Conservation (phyloP, 2,329 filamentous ascomycete genomes). For the Fusarium armeniacum region DNA sequence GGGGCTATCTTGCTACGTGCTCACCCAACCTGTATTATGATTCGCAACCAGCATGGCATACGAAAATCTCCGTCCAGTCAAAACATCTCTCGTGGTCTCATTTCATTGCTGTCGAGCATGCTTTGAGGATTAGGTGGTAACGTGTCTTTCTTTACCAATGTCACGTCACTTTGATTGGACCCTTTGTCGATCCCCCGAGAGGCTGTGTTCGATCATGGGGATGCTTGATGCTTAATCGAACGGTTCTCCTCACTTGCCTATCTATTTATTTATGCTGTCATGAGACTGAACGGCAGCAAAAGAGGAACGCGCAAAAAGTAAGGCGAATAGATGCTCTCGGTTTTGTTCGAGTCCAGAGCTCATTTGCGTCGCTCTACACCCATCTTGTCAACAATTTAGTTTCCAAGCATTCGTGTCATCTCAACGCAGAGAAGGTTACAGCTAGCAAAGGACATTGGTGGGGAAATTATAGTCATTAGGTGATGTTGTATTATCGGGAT, state of each 20-base stretch:
- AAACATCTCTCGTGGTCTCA: not conserved
- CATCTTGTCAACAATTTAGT: not conserved
- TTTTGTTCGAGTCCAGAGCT: not conserved
- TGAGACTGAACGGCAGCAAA: not conserved
- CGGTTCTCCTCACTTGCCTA: not conserved
- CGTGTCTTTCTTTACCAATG: conserved; percentile 23
- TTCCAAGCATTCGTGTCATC: not conserved
- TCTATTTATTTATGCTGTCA: not conserved
- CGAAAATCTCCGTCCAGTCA: conserved; percentile 17
- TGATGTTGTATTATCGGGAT: conserved; percentile 17
- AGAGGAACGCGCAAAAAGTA: not conserved
- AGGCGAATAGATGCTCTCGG: not conserved
- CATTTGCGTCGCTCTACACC: not conserved
- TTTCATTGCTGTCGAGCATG: not conserved
- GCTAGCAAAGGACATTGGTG: not conserved
- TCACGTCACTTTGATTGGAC: conserved; percentile 34
- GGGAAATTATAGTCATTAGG: conserved; percentile 8
- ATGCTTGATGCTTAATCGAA: conserved; percentile 19
- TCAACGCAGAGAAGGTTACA: not conserved
- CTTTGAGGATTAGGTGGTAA: conserved; percentile 13
- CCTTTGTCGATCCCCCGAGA: conserved; percentile 37
- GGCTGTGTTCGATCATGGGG: conserved; percentile 33
- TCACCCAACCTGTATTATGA: not conserved
- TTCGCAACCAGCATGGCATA: not conserved
- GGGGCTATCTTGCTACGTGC: not conserved